phyloP scores from a whole-genome alignment of 495 filamentous ascomycete species.

The Letharia lupina region DNA sequence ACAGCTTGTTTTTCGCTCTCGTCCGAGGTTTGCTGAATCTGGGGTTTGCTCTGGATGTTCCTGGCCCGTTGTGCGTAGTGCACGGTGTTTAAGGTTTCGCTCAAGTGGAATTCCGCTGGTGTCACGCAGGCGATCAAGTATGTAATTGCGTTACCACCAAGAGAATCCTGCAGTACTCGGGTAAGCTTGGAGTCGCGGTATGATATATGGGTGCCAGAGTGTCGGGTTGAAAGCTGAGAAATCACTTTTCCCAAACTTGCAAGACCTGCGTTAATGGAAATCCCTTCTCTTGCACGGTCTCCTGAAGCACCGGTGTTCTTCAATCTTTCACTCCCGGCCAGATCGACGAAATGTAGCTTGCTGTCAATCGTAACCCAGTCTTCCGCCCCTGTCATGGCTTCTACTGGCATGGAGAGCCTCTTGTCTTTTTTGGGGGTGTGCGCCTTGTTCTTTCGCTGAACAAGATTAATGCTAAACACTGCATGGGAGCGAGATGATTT shows the following conservation, averaged over 20 bases:
- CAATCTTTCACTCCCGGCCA: slow-evolving; percentile 91
- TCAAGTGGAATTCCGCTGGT: slow-evolving; percentile 92
- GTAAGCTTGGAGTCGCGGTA: slow-evolving; percentile 97
- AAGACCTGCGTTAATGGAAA: slow-evolving; percentile 95
- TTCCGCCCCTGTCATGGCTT: slow-evolving; percentile 62
- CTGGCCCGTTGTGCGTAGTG: slow-evolving; percentile 93
- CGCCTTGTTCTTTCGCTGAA: slow-evolving; percentile 68
- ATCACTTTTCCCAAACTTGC: slow-evolving; percentile 97
- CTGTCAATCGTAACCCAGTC: slow-evolving; percentile 83
- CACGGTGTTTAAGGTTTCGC: slow-evolving; percentile 95
- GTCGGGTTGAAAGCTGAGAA: slow-evolving; percentile 87
- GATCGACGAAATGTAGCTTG: slow-evolving; percentile 98
- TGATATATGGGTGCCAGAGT: slow-evolving; percentile 84
- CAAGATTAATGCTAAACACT: slow-evolving; percentile 89
- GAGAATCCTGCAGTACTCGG: slow-evolving; percentile 88
- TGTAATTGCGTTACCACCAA: slow-evolving; percentile 96
- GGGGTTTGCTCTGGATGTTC: slow-evolving; percentile 94
- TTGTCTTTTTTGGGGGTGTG: slow-evolving; percentile 60
- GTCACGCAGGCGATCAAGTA: slow-evolving; percentile 99
- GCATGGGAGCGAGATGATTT: slow-evolving; percentile 98
- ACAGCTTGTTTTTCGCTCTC: slow-evolving; percentile 92
- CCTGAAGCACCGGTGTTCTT: slow-evolving; percentile 97
- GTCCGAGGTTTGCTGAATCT: slow-evolving; percentile 83
- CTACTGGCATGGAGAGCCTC: slow-evolving; percentile 81
- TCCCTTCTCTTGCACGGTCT: slow-evolving; percentile 91